phyloP scores from a whole-genome alignment of 2,329 filamentous ascomycete species.

The Plenodomus lindquistii region DNA sequence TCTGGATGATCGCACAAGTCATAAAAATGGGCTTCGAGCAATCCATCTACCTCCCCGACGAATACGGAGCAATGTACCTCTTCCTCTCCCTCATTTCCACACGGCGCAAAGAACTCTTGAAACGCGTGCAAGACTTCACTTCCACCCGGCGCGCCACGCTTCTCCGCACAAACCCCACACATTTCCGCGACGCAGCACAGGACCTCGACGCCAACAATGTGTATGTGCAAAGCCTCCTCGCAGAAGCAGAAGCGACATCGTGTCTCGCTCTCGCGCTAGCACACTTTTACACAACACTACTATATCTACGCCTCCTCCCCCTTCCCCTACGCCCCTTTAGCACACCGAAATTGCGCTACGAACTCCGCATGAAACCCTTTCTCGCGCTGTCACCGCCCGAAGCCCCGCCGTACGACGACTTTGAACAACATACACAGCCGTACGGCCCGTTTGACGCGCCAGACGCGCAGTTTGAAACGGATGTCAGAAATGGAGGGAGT shows the following conservation, averaged over 20 bases:
- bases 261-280: constrained; percentile 37
- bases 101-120: constrained; percentile 25
- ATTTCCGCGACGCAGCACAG: constrained; percentile 8
- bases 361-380: constrained; percentile 87
- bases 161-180: neutral
- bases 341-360: constrained; percentile 70
- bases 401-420: constrained; percentile 67
- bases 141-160: constrained; percentile 4
- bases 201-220: constrained; percentile 14
- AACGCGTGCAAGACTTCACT: constrained; percentile 21
- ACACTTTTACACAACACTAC: constrained; percentile 68
- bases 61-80: constrained; percentile 88
- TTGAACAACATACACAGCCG: constrained; percentile 46
- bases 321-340: constrained; percentile 65
- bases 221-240: constrained; percentile 31
- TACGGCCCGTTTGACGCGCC: constrained; percentile 32
- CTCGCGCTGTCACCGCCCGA: constrained; percentile 68
- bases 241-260: constrained; percentile 29
- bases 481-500: constrained; percentile 9
- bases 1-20: constrained; percentile 84
- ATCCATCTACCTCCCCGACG: constrained; percentile 83
- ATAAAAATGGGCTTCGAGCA: constrained; percentile 94
- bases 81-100: constrained; percentile 37
- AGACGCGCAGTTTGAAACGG: constrained; percentile 1
- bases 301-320: constrained; percentile 60